Conservation (phyloP, 176 grass and related monocot species). For the Avena atlantica region DNA sequence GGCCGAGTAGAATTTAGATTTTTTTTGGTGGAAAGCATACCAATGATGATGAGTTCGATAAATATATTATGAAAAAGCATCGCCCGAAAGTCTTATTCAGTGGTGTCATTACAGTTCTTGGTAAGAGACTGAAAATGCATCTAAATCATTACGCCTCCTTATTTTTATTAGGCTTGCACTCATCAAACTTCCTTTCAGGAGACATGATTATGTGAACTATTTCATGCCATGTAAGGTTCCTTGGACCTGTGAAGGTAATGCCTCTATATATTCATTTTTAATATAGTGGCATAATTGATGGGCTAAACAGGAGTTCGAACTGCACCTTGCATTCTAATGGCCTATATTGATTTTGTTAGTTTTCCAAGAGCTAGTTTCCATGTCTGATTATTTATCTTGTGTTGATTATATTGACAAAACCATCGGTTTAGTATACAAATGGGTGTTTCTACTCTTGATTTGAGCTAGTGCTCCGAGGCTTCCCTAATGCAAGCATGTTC, state of each 20-base stretch:
- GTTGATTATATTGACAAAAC: slow-evolving; percentile 35
- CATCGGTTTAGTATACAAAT: no score
- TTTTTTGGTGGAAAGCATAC: slow-evolving; percentile 57
- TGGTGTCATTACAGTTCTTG: slow-evolving; percentile 89
- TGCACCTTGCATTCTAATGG: slow-evolving; percentile 4
- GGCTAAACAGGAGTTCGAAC: neutral
- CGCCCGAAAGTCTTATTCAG: slow-evolving; percentile 82
- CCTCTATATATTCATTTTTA: slow-evolving; percentile 26
- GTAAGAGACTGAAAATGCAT: slow-evolving; percentile 52
- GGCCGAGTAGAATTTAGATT: slow-evolving; percentile 43
- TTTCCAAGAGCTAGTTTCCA: neutral
- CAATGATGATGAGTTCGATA: slow-evolving; percentile 71
- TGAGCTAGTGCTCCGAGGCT: no score
- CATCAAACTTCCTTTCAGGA: neutral
- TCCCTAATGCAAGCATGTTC: no score
- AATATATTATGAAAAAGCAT: slow-evolving; percentile 91
- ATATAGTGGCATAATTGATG: slow-evolving; percentile 6
- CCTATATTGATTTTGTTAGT: slow-evolving; percentile 10
- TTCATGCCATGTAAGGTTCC: slow-evolving; percentile 1
- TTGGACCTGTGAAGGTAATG: slow-evolving; percentile 92
- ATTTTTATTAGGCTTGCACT: neutral
- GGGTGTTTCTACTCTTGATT: no score
- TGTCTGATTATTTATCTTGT: slow-evolving; percentile 32
- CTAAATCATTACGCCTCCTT: slow-evolving; percentile 3
- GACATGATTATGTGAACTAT: slow-evolving; percentile 29